Evolutionary conservation across 768 basidiomycete species (phyloP).

Genomic region (Arthromyces matolae): DNA sequence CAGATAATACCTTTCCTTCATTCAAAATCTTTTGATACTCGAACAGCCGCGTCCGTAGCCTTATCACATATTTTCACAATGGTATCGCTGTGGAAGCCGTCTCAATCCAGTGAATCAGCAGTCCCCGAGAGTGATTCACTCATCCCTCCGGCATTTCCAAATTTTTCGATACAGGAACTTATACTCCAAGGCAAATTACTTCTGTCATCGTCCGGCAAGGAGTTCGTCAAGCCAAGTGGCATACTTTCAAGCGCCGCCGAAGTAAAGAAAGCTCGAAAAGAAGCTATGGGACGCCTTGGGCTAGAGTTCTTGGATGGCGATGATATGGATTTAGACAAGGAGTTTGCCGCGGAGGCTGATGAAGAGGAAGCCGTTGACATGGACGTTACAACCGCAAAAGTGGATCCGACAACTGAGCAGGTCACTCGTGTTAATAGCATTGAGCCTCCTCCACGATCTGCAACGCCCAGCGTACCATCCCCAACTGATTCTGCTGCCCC

Average conservation of each 20-base stretch:
- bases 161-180: constrained; percentile 73
- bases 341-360: constrained; percentile 60
- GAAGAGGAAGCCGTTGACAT: constrained; percentile 34
- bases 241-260: constrained; percentile 73
- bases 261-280: constrained; percentile 82
- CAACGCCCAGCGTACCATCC: constrained; percentile 47
- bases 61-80: constrained; percentile 83
- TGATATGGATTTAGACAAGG: constrained; percentile 84
- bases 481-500: constrained; percentile 44
- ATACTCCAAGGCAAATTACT: constrained; percentile 76
- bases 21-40: constrained; percentile 89
- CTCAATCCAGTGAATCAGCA: constrained; percentile 30
- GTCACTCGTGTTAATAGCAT: constrained; percentile 37
- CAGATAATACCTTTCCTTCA: constrained; percentile 90
- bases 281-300: constrained; percentile 84
- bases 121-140: constrained; percentile 25
- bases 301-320: constrained; percentile 84
- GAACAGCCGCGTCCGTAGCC: constrained; percentile 84
- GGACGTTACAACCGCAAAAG: constrained; percentile 32
- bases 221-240: constrained; percentile 73
- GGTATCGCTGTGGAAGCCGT: constrained; percentile 77
- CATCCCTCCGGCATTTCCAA: constrained; percentile 57
- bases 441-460: constrained; percentile 39
- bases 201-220: constrained; percentile 90
- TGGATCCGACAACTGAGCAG: constrained; percentile 30